Evolutionary conservation across 2,329 filamentous ascomycete species (phyloP), one percentile per base, ranked within the genome.

Genomic region (Diplodia scrobiculata): DNA sequence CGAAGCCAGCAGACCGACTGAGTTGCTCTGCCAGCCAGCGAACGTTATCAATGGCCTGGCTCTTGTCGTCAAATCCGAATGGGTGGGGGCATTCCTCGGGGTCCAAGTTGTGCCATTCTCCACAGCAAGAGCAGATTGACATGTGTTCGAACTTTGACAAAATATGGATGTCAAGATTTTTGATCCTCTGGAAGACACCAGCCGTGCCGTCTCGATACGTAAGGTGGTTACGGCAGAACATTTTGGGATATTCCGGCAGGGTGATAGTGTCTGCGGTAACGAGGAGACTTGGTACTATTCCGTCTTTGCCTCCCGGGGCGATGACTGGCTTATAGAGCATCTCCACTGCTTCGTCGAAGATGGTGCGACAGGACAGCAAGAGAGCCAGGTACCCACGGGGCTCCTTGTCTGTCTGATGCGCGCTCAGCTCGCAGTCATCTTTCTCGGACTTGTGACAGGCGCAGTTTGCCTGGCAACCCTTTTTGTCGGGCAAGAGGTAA

Each of bases 331-430:
- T 53, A 25, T 66, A 66, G 5, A 66, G 54, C 0, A 54, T 5
- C 0, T 66, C 54, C 0, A 52, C 45, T 17, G 64, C 64, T 25
- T 66, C 64, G 1, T 19, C 5, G 54, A 62, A 36, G 5, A 66
- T 27, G 1, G 3, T 14, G 10, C 27, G 36, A 21, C 64, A 60
- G 19, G 54, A 47, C 1, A 36, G 3, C 2, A 66, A 6, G 14
- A 66, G 21, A 5, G 47, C 34, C 0, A 29, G 14, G 3, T 66
- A 66, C 3, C 64, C 64, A 14, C 47, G 17, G n/a, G 5, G 21
- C 11, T 47, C 14, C 0, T 29, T 10, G 5, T 19, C 14, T 17
- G 21, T 10, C 1, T 7, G 34, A 10, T 21, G n/a, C 1, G 2
- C 27, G 19, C 21, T 47, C 7, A 59, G 21, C 3, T 9, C 54